Percentiles rank a stretch among this genome's conserved stretches.
phyloP scores from a whole-genome alignment of 805 yeast genomes.

The Cyberlindnera samutprakarnensis region DNA sequence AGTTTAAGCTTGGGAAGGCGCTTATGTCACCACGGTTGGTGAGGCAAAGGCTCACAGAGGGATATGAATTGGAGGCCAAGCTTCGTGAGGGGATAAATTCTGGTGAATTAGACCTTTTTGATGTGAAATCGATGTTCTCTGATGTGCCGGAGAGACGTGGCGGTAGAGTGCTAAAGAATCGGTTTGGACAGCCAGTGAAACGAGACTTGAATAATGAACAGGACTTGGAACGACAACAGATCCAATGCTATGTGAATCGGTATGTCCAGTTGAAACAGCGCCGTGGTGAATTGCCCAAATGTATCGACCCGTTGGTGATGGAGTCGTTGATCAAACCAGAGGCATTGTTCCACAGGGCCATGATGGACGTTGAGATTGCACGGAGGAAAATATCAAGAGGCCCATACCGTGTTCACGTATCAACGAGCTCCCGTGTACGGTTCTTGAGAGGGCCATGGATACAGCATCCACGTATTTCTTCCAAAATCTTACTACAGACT shows the following conservation, averaged over 20 bases:
- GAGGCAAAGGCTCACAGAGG: conserved; percentile 5
- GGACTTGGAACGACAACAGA: conserved; percentile 11
- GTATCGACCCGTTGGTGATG: conserved; percentile 12
- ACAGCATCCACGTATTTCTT: conserved; percentile 11
- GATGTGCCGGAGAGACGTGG: too few species aligned
- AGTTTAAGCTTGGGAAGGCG: conserved; percentile 9
- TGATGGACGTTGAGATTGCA: conserved; percentile 6
- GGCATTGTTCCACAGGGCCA: conserved; percentile 15
- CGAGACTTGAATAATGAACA: conserved; percentile 13
- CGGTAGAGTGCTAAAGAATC: conserved; percentile 2
- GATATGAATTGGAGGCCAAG: conserved; percentile 9
- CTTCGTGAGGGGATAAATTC: too few species aligned
- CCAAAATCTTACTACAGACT: conserved; percentile 8
- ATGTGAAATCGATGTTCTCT: too few species aligned
- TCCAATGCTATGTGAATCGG: conserved; percentile 9
- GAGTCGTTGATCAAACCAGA: conserved; percentile 13
- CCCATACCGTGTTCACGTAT: conserved; percentile 13
- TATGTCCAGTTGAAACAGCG: conserved; percentile 10
- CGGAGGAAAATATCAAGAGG: conserved; percentile 7
- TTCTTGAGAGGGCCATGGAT: conserved; percentile 18
- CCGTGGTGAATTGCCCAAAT: conserved; percentile 11
- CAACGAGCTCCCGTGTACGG: conserved; percentile 5
- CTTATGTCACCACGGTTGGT: conserved; percentile 17
- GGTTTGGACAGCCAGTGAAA: conserved; percentile 14
- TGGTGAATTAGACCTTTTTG: too few species aligned